Evolutionary conservation across 768 basidiomycete genomes (phyloP), one percentile per base, ranked within the genome.

Genomic region (Phlebiopsis gigantea): DNA sequence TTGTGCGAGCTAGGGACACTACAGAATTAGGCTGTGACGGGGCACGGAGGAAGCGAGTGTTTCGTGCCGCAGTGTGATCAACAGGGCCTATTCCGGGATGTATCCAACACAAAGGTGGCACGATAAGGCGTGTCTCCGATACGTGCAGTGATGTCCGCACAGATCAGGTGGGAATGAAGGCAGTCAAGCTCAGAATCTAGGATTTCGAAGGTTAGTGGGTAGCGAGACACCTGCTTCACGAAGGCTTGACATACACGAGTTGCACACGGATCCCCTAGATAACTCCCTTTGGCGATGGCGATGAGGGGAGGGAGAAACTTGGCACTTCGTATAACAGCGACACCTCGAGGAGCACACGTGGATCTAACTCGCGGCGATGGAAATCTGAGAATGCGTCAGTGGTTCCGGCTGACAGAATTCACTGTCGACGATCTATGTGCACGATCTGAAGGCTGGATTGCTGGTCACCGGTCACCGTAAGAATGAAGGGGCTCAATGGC

Each of bases 261-360:
- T 41, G 19, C 14, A 31, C 34, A 51, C 50, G 50, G 50, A 31
- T 51, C 50, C 50, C n/a, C 24, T 5, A 39, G 50, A 24, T 19
- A 51, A 19, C 21, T 26, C 22, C 50, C 29, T 21, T 22, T 30
- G 50, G 6, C 34, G 30, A 51, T 6, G 50, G 30, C 34, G 50
- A 41, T 51, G 50, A 51, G 50, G 39, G 50, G n/a, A 41, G 24
- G 19, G 50, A 25, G 50, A 51, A 51, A 31, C 47, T 48, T 48
- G 47, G 47, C 47, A 30, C 26, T 26, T 29, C 15, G 21, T 48
- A 29, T 26, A 30, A 48, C 47, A 48, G 47, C 47, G 39, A 58
- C 26, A 39, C 57, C 57, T 58, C 46, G 46, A 46, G 57, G 51
- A 41, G 44, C 26, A 58, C 57, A 58, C 57, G 57, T 58, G 57